Conservation (phyloP, 78 protist species). For the Polysphondylium violaceum region DNA sequence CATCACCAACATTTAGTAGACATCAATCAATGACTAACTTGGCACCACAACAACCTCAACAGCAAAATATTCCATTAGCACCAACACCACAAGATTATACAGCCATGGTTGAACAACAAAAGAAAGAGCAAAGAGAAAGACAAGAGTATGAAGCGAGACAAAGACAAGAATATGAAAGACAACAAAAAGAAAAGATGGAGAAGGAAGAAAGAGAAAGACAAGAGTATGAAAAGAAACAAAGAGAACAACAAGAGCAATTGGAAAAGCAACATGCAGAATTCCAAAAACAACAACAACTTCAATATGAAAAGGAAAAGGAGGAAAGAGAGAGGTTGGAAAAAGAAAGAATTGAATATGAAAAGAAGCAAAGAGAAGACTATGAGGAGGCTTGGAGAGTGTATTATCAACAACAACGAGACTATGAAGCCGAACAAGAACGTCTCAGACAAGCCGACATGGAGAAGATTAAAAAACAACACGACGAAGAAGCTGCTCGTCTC, state of each 20-base stretch:
- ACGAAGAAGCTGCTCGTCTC: constrained; percentile 14
- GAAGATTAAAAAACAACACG: constrained; percentile 36
- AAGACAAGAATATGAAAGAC: no score
- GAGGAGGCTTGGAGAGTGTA: constrained; percentile 48
- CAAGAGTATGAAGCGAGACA: no score
- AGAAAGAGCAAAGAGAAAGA: no score
- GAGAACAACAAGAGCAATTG: constrained; percentile 6
- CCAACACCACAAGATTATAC: no score
- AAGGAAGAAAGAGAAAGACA: no score
- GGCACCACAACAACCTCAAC: constrained; percentile 11
- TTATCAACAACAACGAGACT: constrained; percentile 39
- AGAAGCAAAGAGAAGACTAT: constrained; percentile 31
- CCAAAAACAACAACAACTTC: constrained; percentile 7
- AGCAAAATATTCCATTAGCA: no score
- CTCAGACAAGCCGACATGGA: constrained; percentile 43
- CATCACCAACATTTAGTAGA: not conserved
- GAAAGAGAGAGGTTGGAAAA: not conserved
- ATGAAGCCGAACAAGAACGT: constrained; percentile 39
- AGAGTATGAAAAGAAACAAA: no score
- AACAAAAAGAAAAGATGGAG: no score
- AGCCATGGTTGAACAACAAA: no score
- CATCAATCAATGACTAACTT: no score
- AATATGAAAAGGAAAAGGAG: not conserved
- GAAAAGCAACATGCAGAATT: constrained; percentile 2
- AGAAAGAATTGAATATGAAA: constrained; percentile 17